phyloP scores from a whole-genome alignment of 2,329 filamentous ascomycete genomes.

The Fusarium globosum region DNA sequence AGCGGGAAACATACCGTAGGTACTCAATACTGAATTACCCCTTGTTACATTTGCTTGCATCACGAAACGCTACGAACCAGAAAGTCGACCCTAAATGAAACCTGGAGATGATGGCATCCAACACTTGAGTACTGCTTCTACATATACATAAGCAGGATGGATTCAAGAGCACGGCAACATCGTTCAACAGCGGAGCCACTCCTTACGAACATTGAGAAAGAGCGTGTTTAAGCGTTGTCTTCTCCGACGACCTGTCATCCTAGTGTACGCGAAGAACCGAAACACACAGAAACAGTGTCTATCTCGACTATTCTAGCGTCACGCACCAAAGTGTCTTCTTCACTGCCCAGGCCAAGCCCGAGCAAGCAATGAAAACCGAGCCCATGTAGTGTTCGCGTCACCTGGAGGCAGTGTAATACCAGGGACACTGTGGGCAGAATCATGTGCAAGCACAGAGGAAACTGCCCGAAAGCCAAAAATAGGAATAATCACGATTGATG shows the following conservation, averaged over 20 bases:
- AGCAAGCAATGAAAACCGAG: slow-evolving; percentile 50
- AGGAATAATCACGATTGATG: slow-evolving; percentile 82
- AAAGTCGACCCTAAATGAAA: neutral
- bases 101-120: neutral
- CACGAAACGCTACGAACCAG: neutral
- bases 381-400: slow-evolving; percentile 49
- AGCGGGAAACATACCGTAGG: neutral
- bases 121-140: neutral
- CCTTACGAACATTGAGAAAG: neutral
- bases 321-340: slow-evolving; percentile 44
- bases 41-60: neutral
- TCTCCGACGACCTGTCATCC: too few species aligned
- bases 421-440: slow-evolving; percentile 52
- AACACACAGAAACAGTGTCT: neutral
- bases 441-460: slow-evolving; percentile 54
- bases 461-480: slow-evolving; percentile 59
- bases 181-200: neutral
- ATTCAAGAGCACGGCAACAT: neutral
- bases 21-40: neutral
- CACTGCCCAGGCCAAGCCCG: slow-evolving; percentile 48
- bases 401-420: slow-evolving; percentile 57
- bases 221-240: too few species aligned
- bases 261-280: neutral
- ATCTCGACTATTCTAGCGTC: neutral
- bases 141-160: neutral